Base-by-base conservation (phyloP, 257 asterid genomes). In the Petrea volubilis region DNA sequence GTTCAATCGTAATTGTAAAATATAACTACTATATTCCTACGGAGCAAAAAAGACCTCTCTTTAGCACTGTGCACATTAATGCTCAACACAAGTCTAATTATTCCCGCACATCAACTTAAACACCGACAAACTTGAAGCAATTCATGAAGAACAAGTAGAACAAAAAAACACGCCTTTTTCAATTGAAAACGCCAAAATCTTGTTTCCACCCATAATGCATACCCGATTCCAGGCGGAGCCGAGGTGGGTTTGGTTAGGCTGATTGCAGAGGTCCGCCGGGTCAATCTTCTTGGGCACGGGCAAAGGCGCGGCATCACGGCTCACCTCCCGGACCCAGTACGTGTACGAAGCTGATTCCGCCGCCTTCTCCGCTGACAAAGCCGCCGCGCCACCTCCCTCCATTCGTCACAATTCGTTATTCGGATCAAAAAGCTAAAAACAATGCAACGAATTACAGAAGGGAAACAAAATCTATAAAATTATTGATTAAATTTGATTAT, bases 191-290 rank as follows among this genome's bases (percentile, higher is more conserved):
- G 24, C 24, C 23, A 17, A 33, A 23, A 2, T 11, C 9, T 11
- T 61, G 9, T 2, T 5, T 64, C 9, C 6, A 47, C 17, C 63
- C 6, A 27, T 51, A 68, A 29, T 49, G 46, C 73, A 69, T 82
- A 87, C 92, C 84, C 85, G 72, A 72, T 87, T 87, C 92, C 90
- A 86, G 10, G 88, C 88, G 27, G 92, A 86, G 56, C 92, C 92
- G 0, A 86, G 90, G 51, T 86, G 88, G 29, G 84, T 80, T 68
- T 76, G 86, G 55, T 56, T 71, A 52, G 80, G 55, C 33, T 82
- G 81, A 43, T 71, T 60, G 68, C 57, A 55, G 18, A 72, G 68
- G 38, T 82, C 88, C 52, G 66, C 72, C 51, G 85, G 84, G 31
- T 83, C 88, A 76, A 84, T 81, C 83, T 82, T 86, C 77, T 74